Percentiles rank a stretch among this genome's conserved stretches.
phyloP scores from a whole-genome alignment of 495 filamentous ascomycete genomes.

The Aspergillus baeticus region DNA sequence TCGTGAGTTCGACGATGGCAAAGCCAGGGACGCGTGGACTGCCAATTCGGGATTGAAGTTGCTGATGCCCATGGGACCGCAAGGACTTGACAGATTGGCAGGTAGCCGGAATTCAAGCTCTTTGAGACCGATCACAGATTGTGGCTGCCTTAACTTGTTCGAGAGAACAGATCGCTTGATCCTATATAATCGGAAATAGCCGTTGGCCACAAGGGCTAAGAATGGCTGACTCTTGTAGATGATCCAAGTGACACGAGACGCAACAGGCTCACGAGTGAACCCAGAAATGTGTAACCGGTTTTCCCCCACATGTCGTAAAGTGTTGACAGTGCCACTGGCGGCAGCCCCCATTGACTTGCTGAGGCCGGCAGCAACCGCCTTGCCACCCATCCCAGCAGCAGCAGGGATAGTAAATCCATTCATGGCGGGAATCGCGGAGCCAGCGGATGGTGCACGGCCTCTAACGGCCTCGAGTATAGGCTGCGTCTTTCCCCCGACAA shows the following conservation, averaged over 20 bases:
- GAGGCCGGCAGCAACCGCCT: conserved; percentile 77
- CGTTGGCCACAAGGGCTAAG: conserved; percentile 38
- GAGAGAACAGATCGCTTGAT: conserved; percentile 48
- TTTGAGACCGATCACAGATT: conserved; percentile 53
- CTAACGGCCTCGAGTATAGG: conserved; percentile 57
- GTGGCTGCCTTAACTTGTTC: conserved; percentile 46
- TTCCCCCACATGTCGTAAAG: conserved; percentile 78
- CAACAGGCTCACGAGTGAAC: conserved; percentile 42
- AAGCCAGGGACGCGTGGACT: conserved; percentile 30
- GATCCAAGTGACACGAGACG: conserved; percentile 44
- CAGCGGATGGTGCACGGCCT: conserved; percentile 47
- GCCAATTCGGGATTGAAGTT: conserved; percentile 29
- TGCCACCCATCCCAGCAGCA: conserved; percentile 68
- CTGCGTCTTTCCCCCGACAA: conserved; percentile 55
- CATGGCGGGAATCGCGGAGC: conserved; percentile 45
- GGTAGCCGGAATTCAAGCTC: conserved; percentile 67
- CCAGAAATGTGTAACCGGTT: conserved; percentile 75
- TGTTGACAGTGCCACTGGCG: conserved; percentile 73
- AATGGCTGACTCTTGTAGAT: conserved; percentile 33
- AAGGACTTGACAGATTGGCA: conserved; percentile 31
- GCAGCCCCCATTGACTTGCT: conserved; percentile 82
- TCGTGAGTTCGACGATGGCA: conserved; percentile 36
- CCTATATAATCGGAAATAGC: conserved; percentile 63
- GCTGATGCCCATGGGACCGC: conserved; percentile 36
- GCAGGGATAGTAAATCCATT: conserved; percentile 56